Evolutionary conservation across 2,329 filamentous ascomycete genomes (phyloP).

Genomic region (Pseudogymnoascus sp.): DNA sequence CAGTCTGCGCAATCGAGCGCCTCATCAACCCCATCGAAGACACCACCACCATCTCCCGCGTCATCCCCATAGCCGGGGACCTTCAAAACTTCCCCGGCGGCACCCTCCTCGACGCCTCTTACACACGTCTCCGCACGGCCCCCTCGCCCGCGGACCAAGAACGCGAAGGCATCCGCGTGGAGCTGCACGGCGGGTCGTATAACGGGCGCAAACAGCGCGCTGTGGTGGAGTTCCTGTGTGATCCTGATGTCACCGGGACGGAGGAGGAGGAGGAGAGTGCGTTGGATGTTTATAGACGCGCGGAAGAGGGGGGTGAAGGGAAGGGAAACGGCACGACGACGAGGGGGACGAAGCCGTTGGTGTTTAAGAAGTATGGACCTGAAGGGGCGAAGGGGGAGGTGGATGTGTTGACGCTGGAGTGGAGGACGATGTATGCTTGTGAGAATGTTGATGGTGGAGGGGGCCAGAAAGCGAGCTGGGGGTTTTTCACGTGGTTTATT

Average conservation of each 20-base stretch:
- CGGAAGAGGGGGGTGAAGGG: constrained; percentile 25
- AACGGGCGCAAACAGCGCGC: constrained; percentile 58
- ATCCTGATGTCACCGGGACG: constrained; percentile 35
- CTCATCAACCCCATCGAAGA: constrained; percentile 43
- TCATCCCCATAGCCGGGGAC: constrained; percentile 69
- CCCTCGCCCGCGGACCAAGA: constrained; percentile 57
- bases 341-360: constrained; percentile 38
- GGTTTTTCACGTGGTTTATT: constrained; percentile 96
- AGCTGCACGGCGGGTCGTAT: constrained; percentile 55
- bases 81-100: constrained; percentile 50
- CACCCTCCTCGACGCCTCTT: constrained; percentile 54
- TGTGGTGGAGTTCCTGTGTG: constrained; percentile 79
- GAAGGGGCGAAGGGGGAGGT: constrained; percentile 50
- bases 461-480: constrained; percentile 59
- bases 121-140: constrained; percentile 58
- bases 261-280: constrained; percentile 21
- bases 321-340: constrained; percentile 19
- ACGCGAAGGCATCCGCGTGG: constrained; percentile 65
- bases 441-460: constrained; percentile 44
- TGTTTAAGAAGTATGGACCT: constrained; percentile 66
- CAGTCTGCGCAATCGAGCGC: constrained; percentile 70
- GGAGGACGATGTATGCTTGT: constrained; percentile 84
- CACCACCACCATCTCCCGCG: constrained; percentile 43
- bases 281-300: neutral
- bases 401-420: constrained; percentile 67